Evolutionary conservation across 768 basidiomycete genomes (phyloP), one percentile per base, ranked within the genome.

Genomic region (Nidularia pulvinata): DNA sequence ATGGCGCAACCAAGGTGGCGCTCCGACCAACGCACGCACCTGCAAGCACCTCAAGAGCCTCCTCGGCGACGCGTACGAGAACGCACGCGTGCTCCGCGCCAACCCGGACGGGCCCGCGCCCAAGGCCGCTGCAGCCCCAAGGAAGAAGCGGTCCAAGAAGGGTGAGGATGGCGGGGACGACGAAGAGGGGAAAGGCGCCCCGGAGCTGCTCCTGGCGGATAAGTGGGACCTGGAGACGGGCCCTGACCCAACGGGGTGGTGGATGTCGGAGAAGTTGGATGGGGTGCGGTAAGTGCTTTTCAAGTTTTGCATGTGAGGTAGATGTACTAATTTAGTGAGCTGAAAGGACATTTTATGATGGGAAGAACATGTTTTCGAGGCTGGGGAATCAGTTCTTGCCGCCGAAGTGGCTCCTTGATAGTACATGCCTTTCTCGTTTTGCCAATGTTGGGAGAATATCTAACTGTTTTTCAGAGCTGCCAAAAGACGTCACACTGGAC

Each of bases 191-290:
- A 78, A 78, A 58, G 60, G 58, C 7, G 65, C 73, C 3, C 80
- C 80, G 7, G 73, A 73, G 7, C 64, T 85, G 1, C 65, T 85
- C 49, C 67, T 85, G 1, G 83, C 83, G 0, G 77, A 75, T 55
- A 82, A 82, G 50, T 84, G 81, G 82, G 81, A 84, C 50, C 53
- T 82, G 2, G 80, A 81, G 11, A 78, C 59, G 25, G 81, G 81
- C 0, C 68, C 69, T 16, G 83, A 85, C 59, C 82, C 82, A 1
- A 74, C 75, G 13, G 82, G 81, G 1, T 85, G 81, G 81, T 83
- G 80, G 80, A 76, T 83, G 33, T 82, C 80, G 2, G 83, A 85
- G 58, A 84, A 85, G 61, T 60, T 85, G 48, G 83, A 85, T 63
- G 83, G 83, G 52, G 82, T 85, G n/a, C n/a, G n/a, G n/a, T n/a